These are phyloP conservation scores for Centrapalus pauciflorus DNA, from an alignment of 129 eudicot species.

Conservation along the genomic window DNA sequence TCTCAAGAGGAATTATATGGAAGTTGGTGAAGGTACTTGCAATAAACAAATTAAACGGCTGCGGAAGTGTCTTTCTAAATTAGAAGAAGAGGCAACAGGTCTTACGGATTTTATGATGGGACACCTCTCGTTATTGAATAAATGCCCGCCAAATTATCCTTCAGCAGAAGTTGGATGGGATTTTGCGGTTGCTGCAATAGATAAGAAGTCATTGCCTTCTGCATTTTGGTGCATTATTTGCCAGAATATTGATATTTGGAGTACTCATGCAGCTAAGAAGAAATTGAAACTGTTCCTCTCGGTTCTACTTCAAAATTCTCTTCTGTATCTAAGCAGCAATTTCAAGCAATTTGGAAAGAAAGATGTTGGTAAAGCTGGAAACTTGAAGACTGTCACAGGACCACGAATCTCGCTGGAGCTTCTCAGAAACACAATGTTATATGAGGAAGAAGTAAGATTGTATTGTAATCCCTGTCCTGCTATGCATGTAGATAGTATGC, in stretches of 20 bases:
- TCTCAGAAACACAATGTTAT: constrained; percentile 49
- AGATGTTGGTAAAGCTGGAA: not conserved
- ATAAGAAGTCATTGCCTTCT: constrained; percentile 50
- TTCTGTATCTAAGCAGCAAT: constrained; percentile 27
- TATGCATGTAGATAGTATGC: too few species aligned
- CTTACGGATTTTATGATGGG: constrained; percentile 49
- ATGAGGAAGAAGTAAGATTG: constrained; percentile 68
- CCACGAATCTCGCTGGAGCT: constrained; percentile 57
- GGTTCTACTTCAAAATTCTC: constrained; percentile 40
- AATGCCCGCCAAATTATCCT: constrained; percentile 9
- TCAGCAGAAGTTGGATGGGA: constrained; percentile 31
- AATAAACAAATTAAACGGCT: constrained; percentile 37
- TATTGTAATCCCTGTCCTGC: constrained; percentile 1
- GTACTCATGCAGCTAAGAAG: constrained; percentile 64
- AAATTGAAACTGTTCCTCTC: constrained; percentile 62
- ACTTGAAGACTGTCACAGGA: constrained; percentile 31
- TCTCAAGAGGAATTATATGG: constrained; percentile 36
- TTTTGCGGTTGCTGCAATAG: constrained; percentile 51
- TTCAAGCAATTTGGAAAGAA: constrained; percentile 12
- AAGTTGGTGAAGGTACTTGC: constrained; percentile 7
- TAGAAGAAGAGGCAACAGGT: constrained; percentile 62
- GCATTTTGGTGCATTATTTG: constrained; percentile 73
- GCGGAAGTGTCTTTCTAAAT: constrained; percentile 27
- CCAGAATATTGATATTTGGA: constrained; percentile 75
- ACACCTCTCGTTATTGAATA: constrained; percentile 33